A percentile compares a stretch with the other conserved stretches of the same genome.
Evolutionary conservation across 164 flowering plant genomes (phyloP).

Genomic region (Platanus orientalis): DNA sequence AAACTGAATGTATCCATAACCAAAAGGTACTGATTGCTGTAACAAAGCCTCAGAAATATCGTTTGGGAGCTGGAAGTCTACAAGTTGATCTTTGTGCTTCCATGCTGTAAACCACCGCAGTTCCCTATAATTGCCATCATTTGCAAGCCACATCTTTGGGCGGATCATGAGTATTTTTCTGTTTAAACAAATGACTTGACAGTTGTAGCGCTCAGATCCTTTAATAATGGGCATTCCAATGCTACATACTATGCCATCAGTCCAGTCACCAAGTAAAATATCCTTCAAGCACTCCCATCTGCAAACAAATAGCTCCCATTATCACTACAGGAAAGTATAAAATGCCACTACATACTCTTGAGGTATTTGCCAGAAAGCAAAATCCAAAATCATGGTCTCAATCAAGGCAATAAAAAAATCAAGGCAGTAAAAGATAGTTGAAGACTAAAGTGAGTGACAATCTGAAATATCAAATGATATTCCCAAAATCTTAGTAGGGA

Average conservation of each 20-base stretch:
- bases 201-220: constrained; percentile 89
- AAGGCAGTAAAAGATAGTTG: too few species aligned
- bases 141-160: constrained; percentile 96
- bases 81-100: constrained; percentile 70
- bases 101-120: constrained; percentile 94
- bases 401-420: not conserved
- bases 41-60: constrained; percentile 64
- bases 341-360: not conserved
- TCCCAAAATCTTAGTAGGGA: too few species aligned
- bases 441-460: not conserved
- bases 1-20: constrained; percentile 84
- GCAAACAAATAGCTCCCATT: constrained; percentile 19
- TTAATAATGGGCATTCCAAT: constrained; percentile 90
- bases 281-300: constrained; percentile 97
- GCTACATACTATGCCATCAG: constrained; percentile 87
- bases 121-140: constrained; percentile 94
- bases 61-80: constrained; percentile 70
- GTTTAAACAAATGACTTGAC: constrained; percentile 81
- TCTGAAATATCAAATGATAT: too few species aligned
- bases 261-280: constrained; percentile 74
- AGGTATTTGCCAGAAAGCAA: not conserved
- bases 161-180: constrained; percentile 87
- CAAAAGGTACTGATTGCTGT: constrained; percentile 79
- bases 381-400: not conserved
- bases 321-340: not conserved